Evolutionary conservation across 345 rosid genomes (phyloP), one percentile per base, ranked within the genome.

Genomic region (Brassica cretica): DNA sequence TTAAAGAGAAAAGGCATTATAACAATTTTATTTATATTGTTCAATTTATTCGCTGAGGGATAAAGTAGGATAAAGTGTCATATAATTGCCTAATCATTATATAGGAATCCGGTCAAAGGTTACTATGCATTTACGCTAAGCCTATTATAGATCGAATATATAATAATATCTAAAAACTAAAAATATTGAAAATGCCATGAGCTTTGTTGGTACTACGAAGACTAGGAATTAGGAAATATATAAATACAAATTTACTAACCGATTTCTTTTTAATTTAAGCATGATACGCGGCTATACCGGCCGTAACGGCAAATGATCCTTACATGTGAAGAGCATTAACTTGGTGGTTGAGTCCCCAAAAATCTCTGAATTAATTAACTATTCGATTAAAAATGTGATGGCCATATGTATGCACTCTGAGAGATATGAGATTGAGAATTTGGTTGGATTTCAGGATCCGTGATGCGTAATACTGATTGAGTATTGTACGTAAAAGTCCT

Each of bases 271-370:
- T 49, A 14, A 25, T 63, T 27, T 41, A 4, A 70, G 83, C 90
- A 58, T 80, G 82, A 82, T 86, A 85, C 73, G 88, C 86, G 88
- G 87, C 84, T 75, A 82, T 81, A 87, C 87, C 84, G 71, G 76
- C 77, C 84, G 81, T 85, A 90, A 88, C 84, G 78, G 84, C 86
- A 84, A 85, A 84, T 83, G 88, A 90, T 88, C 72, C 85, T 88
- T 81, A 64, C 95, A 90, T 88, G 91, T 85, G 92, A 84, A 79
- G 53, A 29, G 67, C 67, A 79, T 79, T 79, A 74, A 74, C 69
- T 64, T 74, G 80, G 83, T 46, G n/a, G 83, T 75, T 70, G 79
- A 39, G 78, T 69, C 53, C 49, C 71, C 62, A 35, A 79, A 64
- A 62, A 35, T 32, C 30, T 73, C 19, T 73, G 6, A 60, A 12